Evolutionary conservation across 2,329 filamentous ascomycete species (phyloP), one percentile per base, ranked within the genome.

Genomic region (Fragosphaeria purpurea): DNA sequence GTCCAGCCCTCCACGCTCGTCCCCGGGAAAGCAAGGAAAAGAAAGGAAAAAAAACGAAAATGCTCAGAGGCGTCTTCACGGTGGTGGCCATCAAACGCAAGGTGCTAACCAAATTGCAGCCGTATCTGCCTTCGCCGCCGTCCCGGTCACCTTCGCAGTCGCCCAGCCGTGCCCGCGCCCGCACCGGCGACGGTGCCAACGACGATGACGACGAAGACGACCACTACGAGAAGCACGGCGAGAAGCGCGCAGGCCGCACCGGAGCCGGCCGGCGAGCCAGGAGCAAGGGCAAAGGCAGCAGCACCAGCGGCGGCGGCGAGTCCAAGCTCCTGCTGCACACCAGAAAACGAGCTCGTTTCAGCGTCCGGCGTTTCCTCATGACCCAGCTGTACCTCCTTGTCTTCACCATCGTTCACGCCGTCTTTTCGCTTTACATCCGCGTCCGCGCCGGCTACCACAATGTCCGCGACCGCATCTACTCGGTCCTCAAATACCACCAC

Each of bases 401-500:
- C 53, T 89, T 85, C 66, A 75, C 77, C 53, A 60, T 86, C 51
- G 73, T 91, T 57, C 88, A 95, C 62, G 77, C 85, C 55, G 65
- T 95, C 58, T 97, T 95, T 70, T 91, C 88, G 6, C 72, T 97
- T 57, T 94, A 93, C 65, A 84, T 96, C 58, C 85, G 89, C 55
- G 69, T 88, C 52, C 83, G 90, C 52, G 83, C 88, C 63, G 80
- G 82, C 50, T 93, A 88, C 70, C 85, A 91, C 65, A 79, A 84
- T 7, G 76, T 95, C 46, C 74, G 82, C 58, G 86, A 93, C 64
- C 83, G 86, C 53, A 71, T 91, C 56, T 79, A 88, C 48, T 86
- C 88, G 8, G 78, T 97, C 54, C 74, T 95, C 50, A 90, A 91
- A 66, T 93, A 98, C 70, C 94, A 98, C 70, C 93, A 98, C 67